These are phyloP conservation scores for Yarrowia galli DNA, from an alignment of 1,139 yeast species.

Conservation along the genomic window DNA sequence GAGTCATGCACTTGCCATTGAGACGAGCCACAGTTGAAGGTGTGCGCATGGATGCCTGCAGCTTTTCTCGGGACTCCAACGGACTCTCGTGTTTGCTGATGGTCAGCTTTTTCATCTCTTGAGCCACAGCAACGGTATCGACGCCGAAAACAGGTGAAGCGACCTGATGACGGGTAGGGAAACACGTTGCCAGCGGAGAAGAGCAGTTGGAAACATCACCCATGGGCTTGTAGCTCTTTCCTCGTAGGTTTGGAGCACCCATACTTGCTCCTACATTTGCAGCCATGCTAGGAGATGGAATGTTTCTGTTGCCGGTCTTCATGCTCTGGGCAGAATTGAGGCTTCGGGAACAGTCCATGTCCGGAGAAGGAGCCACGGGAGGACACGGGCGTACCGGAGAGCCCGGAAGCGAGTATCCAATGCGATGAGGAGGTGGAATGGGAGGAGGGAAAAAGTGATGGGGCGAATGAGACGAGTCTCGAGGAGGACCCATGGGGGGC, in stretches of 20 bases:
- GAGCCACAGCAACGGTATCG: conserved; percentile 10
- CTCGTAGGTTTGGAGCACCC: conserved; percentile 7
- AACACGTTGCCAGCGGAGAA: conserved; percentile 15
- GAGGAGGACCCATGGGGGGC: conserved; percentile 3
- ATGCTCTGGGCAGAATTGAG: conserved; percentile 23
- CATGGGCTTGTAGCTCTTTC: conserved; percentile 29
- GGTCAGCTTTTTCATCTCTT: conserved; percentile 37
- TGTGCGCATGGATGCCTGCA: neutral
- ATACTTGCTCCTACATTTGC: neutral
- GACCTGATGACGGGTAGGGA: conserved; percentile 12
- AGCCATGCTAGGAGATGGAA: conserved; percentile 19
- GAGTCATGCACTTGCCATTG: conserved; percentile 47
- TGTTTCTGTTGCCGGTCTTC: neutral
- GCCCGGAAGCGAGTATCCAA: conserved; percentile 30
- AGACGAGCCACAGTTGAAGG: conserved; percentile 31
- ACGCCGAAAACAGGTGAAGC: conserved; percentile 15
- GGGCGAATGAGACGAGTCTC: conserved; percentile 20
- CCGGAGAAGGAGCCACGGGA: conserved; percentile 20
- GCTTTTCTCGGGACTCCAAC: conserved; percentile 29
- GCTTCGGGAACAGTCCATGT: conserved; percentile 24
- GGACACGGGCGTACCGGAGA: conserved; percentile 29
- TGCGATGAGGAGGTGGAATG: conserved; percentile 31
- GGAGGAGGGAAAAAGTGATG: conserved; percentile 24
- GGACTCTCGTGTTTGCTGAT: conserved; percentile 32
- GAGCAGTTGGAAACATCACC: conserved; percentile 10